Evolutionary conservation across 2,329 filamentous ascomycete species (phyloP), one percentile per base, ranked within the genome.

Genomic region (Fusarium camptoceras): DNA sequence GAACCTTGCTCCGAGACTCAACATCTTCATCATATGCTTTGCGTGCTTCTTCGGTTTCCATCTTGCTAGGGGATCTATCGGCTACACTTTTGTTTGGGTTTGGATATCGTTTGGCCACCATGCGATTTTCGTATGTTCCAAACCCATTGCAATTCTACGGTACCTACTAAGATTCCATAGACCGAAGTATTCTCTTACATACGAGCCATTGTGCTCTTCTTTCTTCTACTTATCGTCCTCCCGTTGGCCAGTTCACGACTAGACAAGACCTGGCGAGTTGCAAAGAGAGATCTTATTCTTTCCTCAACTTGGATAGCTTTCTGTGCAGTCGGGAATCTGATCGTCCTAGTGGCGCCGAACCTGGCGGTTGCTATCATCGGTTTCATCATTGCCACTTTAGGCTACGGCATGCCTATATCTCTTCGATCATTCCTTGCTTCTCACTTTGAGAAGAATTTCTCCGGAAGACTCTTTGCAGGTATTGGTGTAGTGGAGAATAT

Each of bases 371-470:
- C 59, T 37, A 41, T 49, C 31, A 2, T 62, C n/a, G 59, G 55
- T 3, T 62, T 62, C 16, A 22, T 42, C 6, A n/a, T 31, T 6
- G 22, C 56, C 1, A 20, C 51, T 27, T 18, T 44, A 3, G 59
- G 56, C 8, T 46, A 58, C 27, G 27, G 25, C 18, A 27, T 54
- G 56, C 28, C 44, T 27, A 25, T 61, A 3, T 30, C 59, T 6
- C 27, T 62, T 2, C 30, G 59, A 20, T 62, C 59, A 1, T 61
- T 54, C 20, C 11, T 61, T 54, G 39, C 56, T 16, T 62, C 59
- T 1, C 20, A 53, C 1, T 28, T 61, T 2, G 20, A 53, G 3
- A 22, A 51, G 12, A 31, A 1, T 4, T 61, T 53, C 30, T 62
- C 59, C 4, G 59, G 59, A 6, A 56, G 59, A 1, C 28, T 62